Evolutionary conservation across 176 grass and related monocot species (phyloP).

Genomic region (Juncus inflexus): DNA sequence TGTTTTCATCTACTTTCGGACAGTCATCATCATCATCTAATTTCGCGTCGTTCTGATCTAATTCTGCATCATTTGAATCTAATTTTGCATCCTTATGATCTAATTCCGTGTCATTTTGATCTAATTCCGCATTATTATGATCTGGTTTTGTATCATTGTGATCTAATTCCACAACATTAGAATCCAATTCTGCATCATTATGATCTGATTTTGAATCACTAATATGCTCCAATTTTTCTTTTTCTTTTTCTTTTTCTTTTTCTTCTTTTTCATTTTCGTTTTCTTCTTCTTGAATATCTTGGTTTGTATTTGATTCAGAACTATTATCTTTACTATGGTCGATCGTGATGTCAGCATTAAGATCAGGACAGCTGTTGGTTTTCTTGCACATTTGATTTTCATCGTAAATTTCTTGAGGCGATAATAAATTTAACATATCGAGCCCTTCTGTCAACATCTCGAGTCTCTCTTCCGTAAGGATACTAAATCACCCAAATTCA

Average conservation of each 20-base stretch:
- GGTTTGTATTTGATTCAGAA: conserved; percentile 40
- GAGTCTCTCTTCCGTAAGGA: conserved; percentile 92
- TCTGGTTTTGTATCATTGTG: too few species aligned
- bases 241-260: not conserved
- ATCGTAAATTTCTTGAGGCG: conserved; percentile 49
- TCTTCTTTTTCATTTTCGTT: not conserved
- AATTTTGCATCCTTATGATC: too few species aligned
- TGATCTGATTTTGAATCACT: too few species aligned
- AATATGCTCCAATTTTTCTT: not conserved
- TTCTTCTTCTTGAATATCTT: not conserved
- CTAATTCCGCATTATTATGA: too few species aligned
- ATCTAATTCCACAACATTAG: too few species aligned
- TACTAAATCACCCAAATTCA: conserved; percentile 33
- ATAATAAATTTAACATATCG: conserved; percentile 69
- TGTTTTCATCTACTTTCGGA: too few species aligned
- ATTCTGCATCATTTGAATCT: too few species aligned
- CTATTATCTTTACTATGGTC: conserved; percentile 24
- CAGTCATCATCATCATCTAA: too few species aligned
- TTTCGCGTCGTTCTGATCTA: too few species aligned
- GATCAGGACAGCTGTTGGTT: conserved; percentile 30
- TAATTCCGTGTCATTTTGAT: too few species aligned
- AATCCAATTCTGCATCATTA: too few species aligned
- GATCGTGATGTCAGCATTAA: conserved; percentile 21
- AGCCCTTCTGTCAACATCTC: conserved; percentile 80
- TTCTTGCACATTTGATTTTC: conserved; percentile 40